Evolutionary conservation across 139 green algal genomes (phyloP), one percentile per base, ranked within the genome.

Genomic region (Zygnema circumcarinatum): DNA sequence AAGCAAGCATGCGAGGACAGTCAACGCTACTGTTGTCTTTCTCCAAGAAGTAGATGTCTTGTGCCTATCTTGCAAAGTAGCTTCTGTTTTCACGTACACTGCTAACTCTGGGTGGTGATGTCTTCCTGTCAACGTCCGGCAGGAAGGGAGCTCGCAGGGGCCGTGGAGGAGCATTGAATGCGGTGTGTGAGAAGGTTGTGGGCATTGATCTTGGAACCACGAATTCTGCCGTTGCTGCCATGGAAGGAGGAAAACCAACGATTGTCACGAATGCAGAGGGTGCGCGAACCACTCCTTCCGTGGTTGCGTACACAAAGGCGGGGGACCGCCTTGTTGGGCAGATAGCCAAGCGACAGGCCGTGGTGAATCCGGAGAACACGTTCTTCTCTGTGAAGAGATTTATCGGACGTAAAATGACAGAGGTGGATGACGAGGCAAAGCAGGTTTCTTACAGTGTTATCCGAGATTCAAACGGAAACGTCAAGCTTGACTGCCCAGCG

Each of bases 341-440:
- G 95, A 98, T 99, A 56, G 97, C 97, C 76, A 99, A 99, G 94
- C 94, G 97, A 35, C 97, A 99, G 92, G 97, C 93, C 1, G 96
- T 99, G 62, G 96, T 98, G 2, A 99, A 99, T 93, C 96, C 97
- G 0, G 95, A 98, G 90, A 99, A 99, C 93, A 99, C 97, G 38
- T 99, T 99, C 91, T 98, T 97, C 93, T 98, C 94, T 36, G 97
- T 99, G 3, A 99, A 99, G 95, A 95, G 97, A 38, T 98, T 99
- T 89, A 98, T 99, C 52, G 97, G 97, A 2, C 56, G 92, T 80
- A 96, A 96, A 89, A 96, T 97, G 92, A 76, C 84, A 25, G 97
- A 99, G 94, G 95, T 99, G 0, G 89, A 92, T 22, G 93, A 96
- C 32, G 96, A 99, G 95, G 92, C 91, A 69, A 98, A 96, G 88